Evolutionary conservation across 176 grass and related monocot genomes (phyloP).

Genomic region (Bolboschoenus planiculmis): DNA sequence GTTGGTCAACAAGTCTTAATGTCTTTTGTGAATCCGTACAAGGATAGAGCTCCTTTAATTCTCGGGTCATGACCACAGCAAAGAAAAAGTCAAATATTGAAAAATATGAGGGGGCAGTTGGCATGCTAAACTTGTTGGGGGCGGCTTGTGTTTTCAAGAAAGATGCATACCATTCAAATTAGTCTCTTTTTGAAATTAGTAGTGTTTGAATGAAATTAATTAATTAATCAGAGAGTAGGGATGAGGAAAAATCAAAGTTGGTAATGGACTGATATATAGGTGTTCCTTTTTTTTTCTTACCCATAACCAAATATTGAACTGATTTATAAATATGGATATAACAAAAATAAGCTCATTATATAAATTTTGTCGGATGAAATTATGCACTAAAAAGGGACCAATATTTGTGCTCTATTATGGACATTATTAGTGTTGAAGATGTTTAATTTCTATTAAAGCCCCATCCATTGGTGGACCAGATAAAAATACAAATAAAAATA

Average conservation of each 20-base stretch:
- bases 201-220: neutral
- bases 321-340: too few relatives aligned
- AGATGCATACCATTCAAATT: neutral
- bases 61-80: neutral
- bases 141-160: neutral
- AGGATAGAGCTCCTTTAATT: neutral
- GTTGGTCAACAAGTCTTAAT: slow-evolving; percentile 2
- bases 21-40: slow-evolving; percentile 29
- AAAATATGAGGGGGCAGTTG: neutral
- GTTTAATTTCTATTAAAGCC: too few relatives aligned
- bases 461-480: too few relatives aligned
- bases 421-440: too few relatives aligned
- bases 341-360: too few relatives aligned
- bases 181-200: neutral
- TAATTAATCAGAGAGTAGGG: neutral
- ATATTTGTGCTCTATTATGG: too few relatives aligned
- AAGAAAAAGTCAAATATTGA: slow-evolving; percentile 8
- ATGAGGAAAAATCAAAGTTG: neutral
- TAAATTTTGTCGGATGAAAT: too few relatives aligned
- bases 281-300: too few relatives aligned
- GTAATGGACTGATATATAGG: neutral
- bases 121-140: neutral
- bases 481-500: too few relatives aligned
- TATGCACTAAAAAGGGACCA: too few relatives aligned
- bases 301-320: too few relatives aligned